Base-by-base conservation (phyloP, 2,329 filamentous ascomycete species). In the Clonostachys solani region DNA sequence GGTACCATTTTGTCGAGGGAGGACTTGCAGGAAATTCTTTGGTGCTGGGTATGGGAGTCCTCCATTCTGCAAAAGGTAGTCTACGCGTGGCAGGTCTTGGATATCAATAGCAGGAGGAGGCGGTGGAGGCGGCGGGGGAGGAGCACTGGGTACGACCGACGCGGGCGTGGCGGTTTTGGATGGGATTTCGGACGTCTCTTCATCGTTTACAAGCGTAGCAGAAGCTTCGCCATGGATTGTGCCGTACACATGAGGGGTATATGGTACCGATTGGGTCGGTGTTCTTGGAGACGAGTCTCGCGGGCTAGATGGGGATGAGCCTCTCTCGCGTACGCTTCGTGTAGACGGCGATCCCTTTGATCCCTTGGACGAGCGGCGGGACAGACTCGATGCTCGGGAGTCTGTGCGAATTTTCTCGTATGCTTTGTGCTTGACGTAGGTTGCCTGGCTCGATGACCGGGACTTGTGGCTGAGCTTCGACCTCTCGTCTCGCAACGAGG, bases 1-100 rank as follows among this genome's bases (percentile, higher is more conserved):
- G 33, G 72, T 78, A 50, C 71, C 79, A 63, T 74, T 78, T 61
- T 71, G 74, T 47, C 67, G 75, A 33, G 81, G 85, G 48, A 81
- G 71, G 40, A 75, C 84, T 37, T 83, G 77, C 8, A 96, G 71
- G 45, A 96, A 81, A 49, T 83, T 82, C 56, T 85, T 88, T 1
- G 91, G 83, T 1, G 94, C 79, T 1, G 83, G 74, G 41, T 86
- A 78, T 18, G 83, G 66, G 16, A 97, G 70, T 1, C 92, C 92
- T 37, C 92, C 92, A 63, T 96, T 86, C 57, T 94, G 89, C 47
- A 96, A 77, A 16, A 97, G 74, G 62, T 97, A 97, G 62, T 97
- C 92, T 16, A 97, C 91, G 50, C 89, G 81, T 1, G 92, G 92
- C 12, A 84, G 78, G 38, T 90, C 83, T 40, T 85, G 75, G 45